phyloP scores from a whole-genome alignment of 179 eudicot species.

The Actinidia polygama region DNA sequence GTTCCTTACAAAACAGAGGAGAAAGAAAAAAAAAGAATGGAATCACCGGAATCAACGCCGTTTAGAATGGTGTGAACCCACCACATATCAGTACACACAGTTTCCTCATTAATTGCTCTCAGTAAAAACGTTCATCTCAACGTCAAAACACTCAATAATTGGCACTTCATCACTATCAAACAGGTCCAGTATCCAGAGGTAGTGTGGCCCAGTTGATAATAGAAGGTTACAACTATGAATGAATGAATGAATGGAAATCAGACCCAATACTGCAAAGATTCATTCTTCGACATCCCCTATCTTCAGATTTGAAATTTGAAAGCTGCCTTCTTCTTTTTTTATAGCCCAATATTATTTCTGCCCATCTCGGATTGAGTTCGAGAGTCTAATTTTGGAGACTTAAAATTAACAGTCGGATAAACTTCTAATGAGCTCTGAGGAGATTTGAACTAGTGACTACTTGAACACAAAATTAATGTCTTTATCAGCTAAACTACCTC shows the following conservation, averaged over 20 bases:
- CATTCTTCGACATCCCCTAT: not conserved
- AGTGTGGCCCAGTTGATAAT: not conserved
- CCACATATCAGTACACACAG: constrained; percentile 11
- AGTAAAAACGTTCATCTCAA: too few species aligned
- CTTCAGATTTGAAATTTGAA: not conserved
- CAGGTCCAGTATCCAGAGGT: not conserved
- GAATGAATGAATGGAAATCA: not conserved
- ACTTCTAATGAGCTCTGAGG: too few species aligned
- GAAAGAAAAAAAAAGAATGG: constrained; percentile 35
- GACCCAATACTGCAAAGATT: not conserved
- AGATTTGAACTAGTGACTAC: too few species aligned
- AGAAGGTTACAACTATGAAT: not conserved
- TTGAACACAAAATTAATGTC: too few species aligned
- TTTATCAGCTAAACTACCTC: too few species aligned
- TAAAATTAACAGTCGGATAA: too few species aligned
- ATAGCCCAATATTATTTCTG: too few species aligned
- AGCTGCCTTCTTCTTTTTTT: too few species aligned
- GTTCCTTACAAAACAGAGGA: not conserved
- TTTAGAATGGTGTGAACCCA: constrained; percentile 42
- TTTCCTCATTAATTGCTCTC: too few species aligned
- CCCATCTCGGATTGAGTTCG: too few species aligned
- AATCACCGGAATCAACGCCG: constrained; percentile 58
- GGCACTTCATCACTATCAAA: constrained; percentile 19
- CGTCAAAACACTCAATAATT: not conserved
- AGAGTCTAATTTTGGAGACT: too few species aligned